A percentile compares a stretch with the other conserved stretches of the same genome.
Evolutionary conservation across 2,329 filamentous ascomycete species (phyloP).

Genomic region (Neurospora sp.): DNA sequence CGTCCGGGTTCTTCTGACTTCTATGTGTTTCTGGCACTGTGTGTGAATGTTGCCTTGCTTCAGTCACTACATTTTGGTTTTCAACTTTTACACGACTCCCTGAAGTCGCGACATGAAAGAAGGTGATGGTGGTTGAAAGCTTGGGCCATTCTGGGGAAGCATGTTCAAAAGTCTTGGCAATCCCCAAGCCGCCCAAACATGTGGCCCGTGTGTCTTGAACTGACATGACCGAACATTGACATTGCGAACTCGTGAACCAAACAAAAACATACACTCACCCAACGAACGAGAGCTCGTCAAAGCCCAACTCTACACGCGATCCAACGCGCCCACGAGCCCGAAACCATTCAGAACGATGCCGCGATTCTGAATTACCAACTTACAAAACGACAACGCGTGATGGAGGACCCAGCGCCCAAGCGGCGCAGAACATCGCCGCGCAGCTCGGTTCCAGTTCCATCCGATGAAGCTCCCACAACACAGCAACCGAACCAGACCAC

Average conservation of each 20-base stretch:
- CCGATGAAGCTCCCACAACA: constrained; percentile 9
- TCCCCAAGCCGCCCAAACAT: not conserved
- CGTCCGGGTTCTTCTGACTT: not conserved
- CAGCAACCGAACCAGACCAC: not conserved
- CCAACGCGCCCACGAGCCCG: constrained; percentile 11
- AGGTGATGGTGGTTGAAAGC: not conserved
- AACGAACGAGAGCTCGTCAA: not conserved
- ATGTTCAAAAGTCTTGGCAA: not conserved
- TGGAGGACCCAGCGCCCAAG: constrained; percentile 53
- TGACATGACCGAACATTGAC: not conserved
- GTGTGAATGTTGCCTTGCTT: not conserved
- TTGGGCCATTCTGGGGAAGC: not conserved
- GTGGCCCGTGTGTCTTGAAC: not conserved
- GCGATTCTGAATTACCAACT: constrained; percentile 10
- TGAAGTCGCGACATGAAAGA: not conserved
- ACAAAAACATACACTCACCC: constrained; percentile 9
- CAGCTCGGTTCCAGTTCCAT: constrained; percentile 30
- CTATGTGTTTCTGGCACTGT: not conserved
- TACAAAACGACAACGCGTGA: constrained; percentile 16
- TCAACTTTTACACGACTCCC: not conserved
- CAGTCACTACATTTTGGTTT: not conserved
- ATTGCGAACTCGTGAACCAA: not conserved
- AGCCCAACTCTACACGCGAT: not conserved
- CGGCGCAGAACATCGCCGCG: constrained; percentile 53
- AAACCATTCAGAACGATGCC: constrained; percentile 1